phyloP scores from a whole-genome alignment of 805 yeast species.

The Grigorovia transvaalensis region DNA sequence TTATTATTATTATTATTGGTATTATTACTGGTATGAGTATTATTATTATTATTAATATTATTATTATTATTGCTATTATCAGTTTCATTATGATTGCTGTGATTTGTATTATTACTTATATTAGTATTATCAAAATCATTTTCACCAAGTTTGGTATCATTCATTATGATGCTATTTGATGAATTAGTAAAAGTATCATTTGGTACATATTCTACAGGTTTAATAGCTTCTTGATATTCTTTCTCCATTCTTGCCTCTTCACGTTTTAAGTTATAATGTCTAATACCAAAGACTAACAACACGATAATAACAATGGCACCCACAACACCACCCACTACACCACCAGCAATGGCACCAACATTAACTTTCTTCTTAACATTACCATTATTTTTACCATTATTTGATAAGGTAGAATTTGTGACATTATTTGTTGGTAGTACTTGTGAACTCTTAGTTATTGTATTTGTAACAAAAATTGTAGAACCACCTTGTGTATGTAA shows the following conservation, averaged over 20 bases:
- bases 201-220: constrained; percentile 30
- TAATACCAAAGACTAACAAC: constrained; percentile 31
- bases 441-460: constrained; percentile 13
- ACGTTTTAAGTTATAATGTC: constrained; percentile 28
- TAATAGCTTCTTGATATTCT: constrained; percentile 48
- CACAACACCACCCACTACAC: constrained; percentile 47
- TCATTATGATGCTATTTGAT: constrained; percentile 5
- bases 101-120: constrained; percentile 1
- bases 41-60: background rate
- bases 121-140: background rate
- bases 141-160: constrained; percentile 1
- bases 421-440: background rate
- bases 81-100: background rate
- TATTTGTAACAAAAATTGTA: constrained; percentile 20
- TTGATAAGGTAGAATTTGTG: constrained; percentile 1
- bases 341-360: constrained; percentile 53
- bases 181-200: constrained; percentile 4
- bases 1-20: constrained; percentile 10
- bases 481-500: constrained; percentile 24
- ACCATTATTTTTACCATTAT: background rate
- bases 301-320: constrained; percentile 36
- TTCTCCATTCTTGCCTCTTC: constrained; percentile 44
- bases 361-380: constrained; percentile 16
- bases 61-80: background rate
- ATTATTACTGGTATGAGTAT: background rate